Percentiles rank a stretch among this genome's conserved stretches.
These are phyloP conservation scores for Gaeumannomyces tritici DNA, from an alignment of 2,329 filamentous ascomycete species.

Conservation along the genomic window DNA sequence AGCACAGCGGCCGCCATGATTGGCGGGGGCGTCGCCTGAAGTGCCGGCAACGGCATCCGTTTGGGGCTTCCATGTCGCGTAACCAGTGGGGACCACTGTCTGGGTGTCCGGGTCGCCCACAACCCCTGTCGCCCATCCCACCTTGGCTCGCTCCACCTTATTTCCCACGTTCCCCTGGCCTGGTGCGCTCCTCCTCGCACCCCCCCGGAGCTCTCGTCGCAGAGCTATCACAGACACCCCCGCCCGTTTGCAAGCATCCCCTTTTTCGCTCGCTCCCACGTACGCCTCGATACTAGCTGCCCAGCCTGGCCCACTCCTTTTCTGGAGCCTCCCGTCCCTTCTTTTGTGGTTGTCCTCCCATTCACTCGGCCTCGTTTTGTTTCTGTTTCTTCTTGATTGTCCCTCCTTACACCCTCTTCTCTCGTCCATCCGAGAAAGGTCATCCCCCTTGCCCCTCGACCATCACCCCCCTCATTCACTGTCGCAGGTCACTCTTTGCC, in stretches of 20 bases:
- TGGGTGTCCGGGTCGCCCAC: background rate
- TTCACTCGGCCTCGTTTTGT: background rate
- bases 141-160: conserved; percentile 6
- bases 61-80: background rate
- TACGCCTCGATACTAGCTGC: background rate
- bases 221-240: conserved; percentile 6
- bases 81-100: background rate
- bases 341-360: background rate
- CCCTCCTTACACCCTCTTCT: background rate
- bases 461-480: background rate
- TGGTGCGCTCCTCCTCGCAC: background rate
- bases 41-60: background rate
- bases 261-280: background rate
- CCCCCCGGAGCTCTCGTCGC: conserved; percentile 1
- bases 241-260: conserved; percentile 2
- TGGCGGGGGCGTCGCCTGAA: background rate
- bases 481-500: conserved; percentile 1
- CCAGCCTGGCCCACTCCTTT: background rate
- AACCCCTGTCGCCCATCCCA: conserved; percentile 5
- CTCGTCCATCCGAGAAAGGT: background rate
- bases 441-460: background rate
- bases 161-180: conserved; percentile 8
- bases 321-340: conserved; percentile 1
- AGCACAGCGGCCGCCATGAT: background rate
- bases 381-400: background rate